Evolutionary conservation across 1,139 yeast genomes (phyloP), one percentile per base, ranked within the genome.

Genomic region (Suhomyces ambrosiae): DNA sequence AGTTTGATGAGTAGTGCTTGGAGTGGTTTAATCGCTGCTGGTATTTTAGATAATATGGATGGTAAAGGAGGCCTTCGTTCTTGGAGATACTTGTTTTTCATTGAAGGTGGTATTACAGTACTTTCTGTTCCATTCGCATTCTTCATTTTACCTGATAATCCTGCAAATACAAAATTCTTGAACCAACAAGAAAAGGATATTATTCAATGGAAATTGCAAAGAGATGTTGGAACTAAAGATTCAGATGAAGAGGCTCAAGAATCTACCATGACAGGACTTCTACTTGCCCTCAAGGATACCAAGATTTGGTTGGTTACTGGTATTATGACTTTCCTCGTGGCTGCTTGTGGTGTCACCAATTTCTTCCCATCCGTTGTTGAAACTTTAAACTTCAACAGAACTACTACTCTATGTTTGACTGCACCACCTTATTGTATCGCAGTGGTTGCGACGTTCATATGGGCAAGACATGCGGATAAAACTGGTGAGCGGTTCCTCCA

Each of bases 1-100:
- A 79, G 87, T 10, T 75, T 83, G 50, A 68, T 84, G 42, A 85
- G 90, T 17, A 89, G 92, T 55, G 95, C 90, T 3, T 85, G 86
- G 60, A 85, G 88, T 39, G 94, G 95, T 41, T 77, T 87, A 35
- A 74, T 86, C 42, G 86, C 86, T 18, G 79, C 75, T 36, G 82
- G 81, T 38, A 73, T 80, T 35, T 61, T 74, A 52, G 56, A 57
- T 38, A 75, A 70, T 38, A 57, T 80, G 44, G 65, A 72, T 46
- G 79, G 79, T 10, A 58, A 49, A 10, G 69, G 66, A 33, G 82
- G 82, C 6, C 49, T 68, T 29, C 56, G 52, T 16, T 39, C 44
- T 11, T 53, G 58, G 58, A 45, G 55, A 37, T 53, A 53, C 48
- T 41, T 53, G 29, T 53, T 53, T 30, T 44, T 49, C 36, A 50